Evolutionary conservation across 495 filamentous ascomycete species (phyloP), one percentile per base, ranked within the genome.

Genomic region (Aspergillus diversus): DNA sequence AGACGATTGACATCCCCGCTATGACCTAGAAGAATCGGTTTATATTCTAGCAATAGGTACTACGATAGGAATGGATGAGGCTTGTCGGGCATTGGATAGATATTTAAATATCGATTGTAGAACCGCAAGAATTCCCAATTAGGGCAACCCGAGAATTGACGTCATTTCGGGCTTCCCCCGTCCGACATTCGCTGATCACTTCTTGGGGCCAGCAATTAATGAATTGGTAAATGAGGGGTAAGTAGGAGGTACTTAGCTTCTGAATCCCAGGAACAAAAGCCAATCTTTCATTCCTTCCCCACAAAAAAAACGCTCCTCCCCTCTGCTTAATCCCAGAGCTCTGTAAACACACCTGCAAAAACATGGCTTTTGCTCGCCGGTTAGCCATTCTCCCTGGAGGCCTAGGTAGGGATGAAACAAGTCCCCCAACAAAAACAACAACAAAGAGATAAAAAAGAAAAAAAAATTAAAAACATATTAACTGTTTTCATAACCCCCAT

Each of bases 381-480:
- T 58, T 79, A 42, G 76, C 76, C 4, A 76, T 79, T 52, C 71
- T 79, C 47, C 76, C 76, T 5, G 76, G 76, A 52, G 76, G 76
- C 5, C 63, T 79, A 56, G 75, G 76, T 78, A 75, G 46, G 65
- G n/a, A 59, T 57, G 1, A 68, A 13, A 17, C 4, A 39, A n/a
- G 11, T 58, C 21, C 35, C 21, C 21, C 37, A 32, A 17, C 42
- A 37, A 48, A 34, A n/a, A 50, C 21, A 21, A 17, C 1, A 3
- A 27, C 16, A 21, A 50, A n/a, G n/a, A n/a, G n/a, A n/a, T n/a
- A n/a, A 27, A 21, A 50, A 21, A 4, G 2, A 49, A 8, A 5
- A 37, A 7, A 27, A 63, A 12, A 59, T 43, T 37, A n/a, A 56
- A 54, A 27, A 47, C 35, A 56, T 35, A 53, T 43, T 65, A 55